phyloP scores from a whole-genome alignment of 2,329 filamentous ascomycete genomes.

The Blumeria graminis region DNA sequence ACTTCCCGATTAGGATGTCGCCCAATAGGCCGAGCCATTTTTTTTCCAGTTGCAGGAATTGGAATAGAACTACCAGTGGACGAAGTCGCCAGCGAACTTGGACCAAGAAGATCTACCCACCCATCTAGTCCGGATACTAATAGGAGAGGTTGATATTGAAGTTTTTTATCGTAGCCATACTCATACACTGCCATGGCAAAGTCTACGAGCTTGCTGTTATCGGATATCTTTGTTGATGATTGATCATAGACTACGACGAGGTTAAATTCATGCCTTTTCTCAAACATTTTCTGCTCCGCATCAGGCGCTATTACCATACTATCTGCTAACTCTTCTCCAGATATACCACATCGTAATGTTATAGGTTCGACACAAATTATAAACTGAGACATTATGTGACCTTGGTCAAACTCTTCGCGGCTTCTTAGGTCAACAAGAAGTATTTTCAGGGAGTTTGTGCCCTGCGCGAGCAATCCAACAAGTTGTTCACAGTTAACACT shows the following conservation, averaged over 20 bases:
- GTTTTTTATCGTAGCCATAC: constrained; percentile 56
- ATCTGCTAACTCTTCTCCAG: constrained; percentile 36
- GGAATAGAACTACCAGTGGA: constrained; percentile 20
- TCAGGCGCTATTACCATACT: constrained; percentile 46
- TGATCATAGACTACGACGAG: constrained; percentile 83
- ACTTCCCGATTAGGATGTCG: constrained; percentile 22
- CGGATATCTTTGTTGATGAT: constrained; percentile 21
- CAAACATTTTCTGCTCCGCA: constrained; percentile 55
- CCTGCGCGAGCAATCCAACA: constrained; percentile 38
- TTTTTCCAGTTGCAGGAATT: not conserved
- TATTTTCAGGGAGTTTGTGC: constrained; percentile 31
- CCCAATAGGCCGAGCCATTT: constrained; percentile 23
- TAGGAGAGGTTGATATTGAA: constrained; percentile 51
- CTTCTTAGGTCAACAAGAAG: constrained; percentile 69
- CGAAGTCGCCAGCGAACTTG: constrained; percentile 23
- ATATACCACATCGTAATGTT: constrained; percentile 41
- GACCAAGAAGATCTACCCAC: constrained; percentile 65
- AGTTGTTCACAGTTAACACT: constrained; percentile 33
- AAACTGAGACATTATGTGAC: constrained; percentile 63
- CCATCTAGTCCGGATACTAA: constrained; percentile 63
- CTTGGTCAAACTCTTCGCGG: constrained; percentile 60
- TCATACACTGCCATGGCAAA: constrained; percentile 61
- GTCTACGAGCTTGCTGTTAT: constrained; percentile 31
- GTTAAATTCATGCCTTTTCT: constrained; percentile 50
- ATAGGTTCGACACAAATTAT: constrained; percentile 84